A percentile compares a stretch with the other conserved stretches of the same genome.
Conservation (phyloP, 768 basidiomycete genomes). For the Strobilomyces confusus region DNA sequence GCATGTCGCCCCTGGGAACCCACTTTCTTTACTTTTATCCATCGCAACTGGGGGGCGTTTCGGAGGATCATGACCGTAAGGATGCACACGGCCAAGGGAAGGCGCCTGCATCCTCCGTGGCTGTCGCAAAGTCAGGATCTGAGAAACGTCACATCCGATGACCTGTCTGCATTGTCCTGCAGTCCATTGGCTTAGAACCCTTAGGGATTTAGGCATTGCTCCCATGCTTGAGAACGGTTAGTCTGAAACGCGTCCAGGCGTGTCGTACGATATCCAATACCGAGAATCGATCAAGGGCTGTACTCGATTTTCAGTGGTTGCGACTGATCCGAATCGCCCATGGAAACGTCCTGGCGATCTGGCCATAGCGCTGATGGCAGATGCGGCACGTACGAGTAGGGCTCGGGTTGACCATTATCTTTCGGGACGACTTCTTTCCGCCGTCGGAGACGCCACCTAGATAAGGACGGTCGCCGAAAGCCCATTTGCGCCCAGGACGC, state of each 20-base stretch:
- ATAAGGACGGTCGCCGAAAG: not conserved
- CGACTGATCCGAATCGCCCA: not conserved
- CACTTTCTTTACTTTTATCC: not conserved
- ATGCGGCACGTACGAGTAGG: not conserved
- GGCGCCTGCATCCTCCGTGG: not conserved
- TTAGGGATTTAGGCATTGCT: not conserved
- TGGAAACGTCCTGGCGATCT: not conserved
- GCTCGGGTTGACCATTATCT: not conserved
- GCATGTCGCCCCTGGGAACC: slow-evolving; percentile 1
- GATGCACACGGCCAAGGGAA: too few species aligned
- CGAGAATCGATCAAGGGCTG: not conserved
- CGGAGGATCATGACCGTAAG: not conserved
- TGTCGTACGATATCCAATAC: not conserved
- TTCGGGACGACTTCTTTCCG: not conserved
- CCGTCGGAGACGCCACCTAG: not conserved
- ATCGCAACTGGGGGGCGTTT: not conserved
- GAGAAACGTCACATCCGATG: not conserved
- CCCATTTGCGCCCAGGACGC: not conserved
- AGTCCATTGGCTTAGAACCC: not conserved
- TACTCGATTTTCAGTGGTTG: not conserved
- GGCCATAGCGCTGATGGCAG: not conserved
- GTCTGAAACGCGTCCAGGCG: not conserved
- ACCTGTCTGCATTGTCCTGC: not conserved
- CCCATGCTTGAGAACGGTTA: not conserved
- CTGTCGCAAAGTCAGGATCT: not conserved